phyloP scores from a whole-genome alignment of 768 basidiomycete species.

The Porpolomopsis calyptriformis region DNA sequence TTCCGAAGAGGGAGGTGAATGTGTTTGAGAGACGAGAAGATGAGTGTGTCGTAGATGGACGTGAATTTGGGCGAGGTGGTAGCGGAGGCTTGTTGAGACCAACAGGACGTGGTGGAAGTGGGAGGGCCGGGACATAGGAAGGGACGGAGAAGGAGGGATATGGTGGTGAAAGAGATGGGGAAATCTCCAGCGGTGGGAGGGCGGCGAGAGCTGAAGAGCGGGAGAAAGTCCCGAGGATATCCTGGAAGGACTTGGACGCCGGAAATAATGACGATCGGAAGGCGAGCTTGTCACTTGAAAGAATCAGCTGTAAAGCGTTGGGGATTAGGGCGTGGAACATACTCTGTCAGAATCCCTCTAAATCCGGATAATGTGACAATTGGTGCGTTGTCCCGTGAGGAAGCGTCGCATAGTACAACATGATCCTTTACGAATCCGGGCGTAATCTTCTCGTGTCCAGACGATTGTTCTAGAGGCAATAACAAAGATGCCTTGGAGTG shows the following conservation, averaged over 20 bases:
- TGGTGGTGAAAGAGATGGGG: constrained; percentile 10
- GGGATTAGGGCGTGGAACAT: constrained; percentile 15
- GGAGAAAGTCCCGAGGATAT: constrained; percentile 25
- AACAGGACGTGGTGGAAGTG: constrained; percentile 20
- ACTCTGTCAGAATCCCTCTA: constrained; percentile 59
- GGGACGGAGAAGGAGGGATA: constrained; percentile 7
- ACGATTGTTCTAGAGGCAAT: constrained; percentile 55
- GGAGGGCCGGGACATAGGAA: constrained; percentile 1
- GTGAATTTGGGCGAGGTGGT: constrained; percentile 28
- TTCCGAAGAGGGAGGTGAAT: constrained; percentile 72
- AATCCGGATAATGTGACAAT: constrained; percentile 78
- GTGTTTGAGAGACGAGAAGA: constrained; percentile 54
- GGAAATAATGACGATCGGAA: constrained; percentile 27
- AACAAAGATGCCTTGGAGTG: constrained; percentile 61
- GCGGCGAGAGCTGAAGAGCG: constrained; percentile 22
- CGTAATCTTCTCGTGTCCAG: constrained; percentile 46
- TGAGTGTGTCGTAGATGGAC: constrained; percentile 15
- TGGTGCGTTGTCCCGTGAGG: constrained; percentile 35
- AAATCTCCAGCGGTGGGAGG: constrained; percentile 32
- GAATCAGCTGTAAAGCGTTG: constrained; percentile 3
- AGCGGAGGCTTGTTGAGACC: constrained; percentile 26
- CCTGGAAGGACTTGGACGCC: constrained; percentile 30
- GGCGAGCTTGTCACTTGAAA: constrained; percentile 28
- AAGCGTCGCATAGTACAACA: constrained; percentile 51
- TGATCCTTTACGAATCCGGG: constrained; percentile 79